Base-by-base conservation (phyloP, 768 basidiomycete species). In the Suillus sp. region DNA sequence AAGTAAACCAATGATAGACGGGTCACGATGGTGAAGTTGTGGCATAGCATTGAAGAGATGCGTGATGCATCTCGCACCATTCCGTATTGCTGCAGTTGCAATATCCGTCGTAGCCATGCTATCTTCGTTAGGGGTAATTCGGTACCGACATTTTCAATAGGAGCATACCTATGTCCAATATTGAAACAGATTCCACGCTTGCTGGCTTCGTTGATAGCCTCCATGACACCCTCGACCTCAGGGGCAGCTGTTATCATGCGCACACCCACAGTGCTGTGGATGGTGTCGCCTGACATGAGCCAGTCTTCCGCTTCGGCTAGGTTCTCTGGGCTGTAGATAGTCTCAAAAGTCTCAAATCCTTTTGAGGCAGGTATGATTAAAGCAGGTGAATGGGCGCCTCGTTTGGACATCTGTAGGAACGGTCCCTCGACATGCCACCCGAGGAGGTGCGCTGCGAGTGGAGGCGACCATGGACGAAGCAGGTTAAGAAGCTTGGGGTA, bases 11-110 rank as follows among this genome's bases (percentile, higher is more conserved):
- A 96, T 93, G 70, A 96, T 93, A 13, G 92, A 92, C 13, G 95
- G 94, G 72, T 95, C 93, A 38, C 95, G 85, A 72, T 96, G 94
- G 72, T 96, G 91, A 43, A 93, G 75, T 69, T 91, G 91, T 16
- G 91, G 91, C 93, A 95, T 95, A 8, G 93, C 92, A 67, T 96
- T 96, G 86, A 94, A 95, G 30, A 96, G 79, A 75, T 96, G 95
- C 0, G 95, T 96, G 67, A 96, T 92, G 62, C 94, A 84, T n/a
- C 86, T 82, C 7, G 93, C 91, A 22, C 94, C 94, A 62, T 81
- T 80, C 20, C 81, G 75, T 5, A 95, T 82, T 3, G 92, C 92
- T 9, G 83, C 75, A 22, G 86, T 87, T 8, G 94, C 92, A 64
- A 87, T 77, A 32, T 88, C 85, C 1, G 92, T 89, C 18, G 86